Evolutionary conservation across 2,329 filamentous ascomycete genomes (phyloP), one percentile per base, ranked within the genome.

Genomic region (Penicillium sclerotiorum): DNA sequence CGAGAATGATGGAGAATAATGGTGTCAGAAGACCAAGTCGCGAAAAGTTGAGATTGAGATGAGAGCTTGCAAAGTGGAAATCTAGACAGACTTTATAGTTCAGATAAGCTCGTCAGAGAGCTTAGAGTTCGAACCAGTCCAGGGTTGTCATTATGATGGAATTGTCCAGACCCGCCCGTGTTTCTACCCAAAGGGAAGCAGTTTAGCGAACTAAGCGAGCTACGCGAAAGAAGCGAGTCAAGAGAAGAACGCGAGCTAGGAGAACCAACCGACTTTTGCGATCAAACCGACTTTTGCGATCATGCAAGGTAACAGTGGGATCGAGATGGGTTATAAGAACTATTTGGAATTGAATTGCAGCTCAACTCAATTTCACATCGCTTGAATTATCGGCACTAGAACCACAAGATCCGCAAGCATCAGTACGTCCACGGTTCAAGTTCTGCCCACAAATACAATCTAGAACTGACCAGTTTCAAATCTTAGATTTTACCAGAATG

Each of bases 121-220:
- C n/a, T n/a, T n/a, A n/a, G n/a, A n/a, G n/a, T n/a, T n/a, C n/a
- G n/a, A n/a, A n/a, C n/a, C n/a, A n/a, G n/a, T n/a, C n/a, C 12
- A 28, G 25, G 7, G 25, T 28, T 28, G 25, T 28, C 25, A 28
- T 28, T 28, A 7, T 7, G 7, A 28, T 28, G 25, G 25, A 12
- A 7, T 7, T 28, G 25, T 12, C 25, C 25, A 12, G 7, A 28
- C 7, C 12, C 25, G 25, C 25, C 25, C 36, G 12, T 21, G n/a
- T 11, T 18, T 23, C 8, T 9, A 13, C 22, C n/a, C 17, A 9
- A n/a, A 17, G 32, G 11, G 15, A 18, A 6, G 32, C 7, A 45
- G 25, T 8, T 23, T 21, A 41, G 17, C 43, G 36, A 45, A 20
- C 8, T 50, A 46, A n/a, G 37, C 48, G 48, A 41, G 30, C 7